phyloP scores from a whole-genome alignment of 345 rosid species.

The Ailanthus altissimus region DNA sequence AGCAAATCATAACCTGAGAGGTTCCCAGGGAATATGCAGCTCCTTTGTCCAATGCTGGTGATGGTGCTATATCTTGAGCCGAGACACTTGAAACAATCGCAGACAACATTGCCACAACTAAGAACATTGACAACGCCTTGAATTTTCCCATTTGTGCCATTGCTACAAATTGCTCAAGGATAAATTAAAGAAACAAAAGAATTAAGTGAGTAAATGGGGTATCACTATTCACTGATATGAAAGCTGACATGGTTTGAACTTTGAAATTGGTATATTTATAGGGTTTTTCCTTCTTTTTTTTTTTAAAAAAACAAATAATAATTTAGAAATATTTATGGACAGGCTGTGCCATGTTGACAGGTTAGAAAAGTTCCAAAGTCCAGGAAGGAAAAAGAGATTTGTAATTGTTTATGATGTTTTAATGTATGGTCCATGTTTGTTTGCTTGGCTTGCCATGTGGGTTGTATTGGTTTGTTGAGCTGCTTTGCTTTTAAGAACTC shows the following conservation, averaged over 20 bases:
- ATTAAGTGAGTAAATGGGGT: neutral
- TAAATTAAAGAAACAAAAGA: neutral
- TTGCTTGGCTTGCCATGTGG: constrained; percentile 3
- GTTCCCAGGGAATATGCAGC: neutral
- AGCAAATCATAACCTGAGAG: neutral
- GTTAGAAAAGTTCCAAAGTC: neutral
- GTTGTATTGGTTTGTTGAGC: neutral
- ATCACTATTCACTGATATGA: neutral
- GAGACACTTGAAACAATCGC: neutral
- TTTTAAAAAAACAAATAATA: neutral
- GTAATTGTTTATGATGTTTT: no score
- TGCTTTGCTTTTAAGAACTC: neutral
- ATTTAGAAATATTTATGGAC: neutral
- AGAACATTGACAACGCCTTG: neutral
- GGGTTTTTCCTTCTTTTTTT: no score
- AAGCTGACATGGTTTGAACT: neutral
- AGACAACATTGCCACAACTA: neutral
- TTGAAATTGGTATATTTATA: neutral
- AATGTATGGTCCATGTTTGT: neutral
- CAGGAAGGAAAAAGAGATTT: neutral
- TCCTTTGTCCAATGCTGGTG: neutral
- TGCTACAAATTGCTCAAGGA: neutral
- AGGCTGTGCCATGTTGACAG: constrained; percentile 8
- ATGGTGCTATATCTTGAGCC: neutral
- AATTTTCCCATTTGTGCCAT: neutral